Evolutionary conservation across 2,329 filamentous ascomycete genomes (phyloP).

Genomic region (Epichloe aotearoae): DNA sequence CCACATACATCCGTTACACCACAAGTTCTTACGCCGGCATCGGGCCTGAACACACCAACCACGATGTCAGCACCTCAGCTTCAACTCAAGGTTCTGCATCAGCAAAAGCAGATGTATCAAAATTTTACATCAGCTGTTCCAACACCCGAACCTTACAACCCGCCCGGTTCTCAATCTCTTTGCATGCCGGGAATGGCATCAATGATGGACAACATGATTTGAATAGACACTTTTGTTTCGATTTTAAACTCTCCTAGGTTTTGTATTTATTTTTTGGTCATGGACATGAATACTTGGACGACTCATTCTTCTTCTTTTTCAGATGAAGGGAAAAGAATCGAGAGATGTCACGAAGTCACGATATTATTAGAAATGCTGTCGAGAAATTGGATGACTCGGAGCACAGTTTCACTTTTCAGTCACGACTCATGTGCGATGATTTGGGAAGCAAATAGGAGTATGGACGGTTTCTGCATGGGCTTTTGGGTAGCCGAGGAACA

Average conservation of each 20-base stretch:
- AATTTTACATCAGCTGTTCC: background rate
- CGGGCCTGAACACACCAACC: constrained; percentile 7
- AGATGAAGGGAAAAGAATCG: background rate
- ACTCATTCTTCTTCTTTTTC: background rate
- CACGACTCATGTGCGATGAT: background rate
- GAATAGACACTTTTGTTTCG: background rate
- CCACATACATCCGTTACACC: constrained; percentile 21
- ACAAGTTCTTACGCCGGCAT: constrained; percentile 11
- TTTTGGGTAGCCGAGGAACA: background rate
- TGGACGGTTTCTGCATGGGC: background rate
- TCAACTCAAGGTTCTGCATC: constrained; percentile 3
- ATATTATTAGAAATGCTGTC: background rate
- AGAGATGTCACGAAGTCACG: constrained; percentile 1
- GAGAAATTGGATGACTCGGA: background rate
- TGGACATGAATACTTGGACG: background rate
- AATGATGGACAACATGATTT: constrained; percentile 3
- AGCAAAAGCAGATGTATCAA: constrained; percentile 2
- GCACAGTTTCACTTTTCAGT: background rate
- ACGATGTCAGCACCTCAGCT: constrained; percentile 3
- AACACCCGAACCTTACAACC: background rate
- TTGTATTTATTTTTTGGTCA: background rate
- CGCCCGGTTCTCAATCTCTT: background rate
- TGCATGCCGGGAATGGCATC: background rate
- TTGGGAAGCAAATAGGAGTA: background rate
- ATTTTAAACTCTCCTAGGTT: background rate